A percentile compares a stretch with the other conserved stretches of the same genome.
phyloP scores from a whole-genome alignment of 140 eudicot species.

The Oenanthe javanica region DNA sequence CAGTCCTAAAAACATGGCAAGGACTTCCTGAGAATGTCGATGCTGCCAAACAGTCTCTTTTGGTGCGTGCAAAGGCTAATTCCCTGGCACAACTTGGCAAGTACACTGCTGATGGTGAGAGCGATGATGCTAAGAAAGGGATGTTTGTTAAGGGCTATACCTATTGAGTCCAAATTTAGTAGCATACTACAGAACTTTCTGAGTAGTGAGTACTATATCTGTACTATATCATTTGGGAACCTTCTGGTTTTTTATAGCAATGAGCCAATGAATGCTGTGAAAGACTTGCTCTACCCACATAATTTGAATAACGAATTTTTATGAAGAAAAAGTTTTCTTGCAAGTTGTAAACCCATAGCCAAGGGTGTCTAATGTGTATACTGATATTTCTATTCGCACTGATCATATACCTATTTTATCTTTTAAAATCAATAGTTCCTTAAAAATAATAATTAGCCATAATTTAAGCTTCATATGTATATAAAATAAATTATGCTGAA shows the following conservation, averaged over 20 bases:
- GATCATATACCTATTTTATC: no score
- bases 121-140: conserved; percentile 82
- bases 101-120: conserved; percentile 49
- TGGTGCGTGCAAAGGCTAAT: conserved; percentile 72
- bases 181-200: background rate
- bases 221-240: background rate
- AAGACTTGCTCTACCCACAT: conserved; percentile 9
- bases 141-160: conserved; percentile 94
- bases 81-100: no score
- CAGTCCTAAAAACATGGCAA: conserved; percentile 90
- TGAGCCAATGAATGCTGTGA: conserved; percentile 13
- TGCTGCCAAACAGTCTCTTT: conserved; percentile 76
- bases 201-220: background rate
- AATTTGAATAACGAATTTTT: conserved; percentile 25
- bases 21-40: conserved; percentile 77
- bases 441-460: no score
- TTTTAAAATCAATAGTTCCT: no score
- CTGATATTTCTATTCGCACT: no score
- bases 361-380: no score
- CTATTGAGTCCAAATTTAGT: conserved; percentile 31
- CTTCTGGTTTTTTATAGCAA: conserved; percentile 1
- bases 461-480: no score
- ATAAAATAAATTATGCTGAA: no score
- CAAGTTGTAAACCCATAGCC: conserved; percentile 10
- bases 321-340: conserved; percentile 5